Conservation (phyloP, 2,329 filamentous ascomycete genomes). For the Cephalotrichum gorgonifer region DNA sequence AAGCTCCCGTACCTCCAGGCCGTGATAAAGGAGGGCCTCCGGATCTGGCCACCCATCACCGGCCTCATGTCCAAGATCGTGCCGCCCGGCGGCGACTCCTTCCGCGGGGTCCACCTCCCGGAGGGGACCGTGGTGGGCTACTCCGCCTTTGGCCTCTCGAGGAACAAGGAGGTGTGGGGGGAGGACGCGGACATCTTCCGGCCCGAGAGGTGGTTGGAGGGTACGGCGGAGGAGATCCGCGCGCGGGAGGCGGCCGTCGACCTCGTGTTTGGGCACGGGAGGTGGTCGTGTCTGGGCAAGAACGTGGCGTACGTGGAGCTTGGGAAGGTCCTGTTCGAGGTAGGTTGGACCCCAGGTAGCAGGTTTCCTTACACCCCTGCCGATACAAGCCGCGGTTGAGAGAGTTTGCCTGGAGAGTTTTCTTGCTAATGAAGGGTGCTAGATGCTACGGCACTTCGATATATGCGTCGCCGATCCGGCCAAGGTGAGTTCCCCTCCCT, state of each 20-base stretch:
- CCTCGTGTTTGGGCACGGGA: conserved; percentile 26
- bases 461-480: not conserved
- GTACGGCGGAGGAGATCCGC: conserved; percentile 15
- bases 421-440: not conserved
- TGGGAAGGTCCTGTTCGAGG: conserved; percentile 30
- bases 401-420: not conserved
- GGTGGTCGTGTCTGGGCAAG: conserved; percentile 27
- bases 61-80: conserved; percentile 25
- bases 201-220: conserved; percentile 26
- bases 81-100: conserved; percentile 18
- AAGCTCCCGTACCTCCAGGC: conserved; percentile 33
- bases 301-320: conserved; percentile 27
- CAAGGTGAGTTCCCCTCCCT: not conserved
- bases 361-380: not conserved
- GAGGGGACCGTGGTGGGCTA: conserved; percentile 20
- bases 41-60: conserved; percentile 24
- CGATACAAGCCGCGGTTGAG: not conserved
- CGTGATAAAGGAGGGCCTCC: conserved; percentile 36
- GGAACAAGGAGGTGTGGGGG: conserved; percentile 22
- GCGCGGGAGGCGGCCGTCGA: conserved; percentile 26
- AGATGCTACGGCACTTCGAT: conserved; percentile 4
- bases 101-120: conserved; percentile 20
- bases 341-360: conserved; percentile 7
- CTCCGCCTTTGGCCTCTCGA: conserved; percentile 23
- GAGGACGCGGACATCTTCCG: conserved; percentile 21